Conservation (phyloP, 768 basidiomycete genomes). For the Suillus alpinus region DNA sequence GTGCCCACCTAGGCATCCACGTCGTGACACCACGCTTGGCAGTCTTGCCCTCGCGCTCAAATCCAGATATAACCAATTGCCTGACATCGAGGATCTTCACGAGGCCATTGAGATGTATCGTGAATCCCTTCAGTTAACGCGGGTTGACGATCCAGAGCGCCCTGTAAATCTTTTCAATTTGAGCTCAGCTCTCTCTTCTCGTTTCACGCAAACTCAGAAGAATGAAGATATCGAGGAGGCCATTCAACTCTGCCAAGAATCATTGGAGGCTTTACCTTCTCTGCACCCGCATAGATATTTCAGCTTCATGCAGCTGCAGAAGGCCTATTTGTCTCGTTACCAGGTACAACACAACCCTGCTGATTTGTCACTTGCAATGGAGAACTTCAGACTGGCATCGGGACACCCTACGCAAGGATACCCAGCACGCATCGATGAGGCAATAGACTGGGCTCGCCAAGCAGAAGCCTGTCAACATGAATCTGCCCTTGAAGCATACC, state of each 20-base stretch:
- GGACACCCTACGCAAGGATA: not conserved
- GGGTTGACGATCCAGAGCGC: conserved; percentile 10
- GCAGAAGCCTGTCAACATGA: conserved; percentile 7
- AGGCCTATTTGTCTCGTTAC: not conserved
- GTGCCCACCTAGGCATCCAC: not conserved
- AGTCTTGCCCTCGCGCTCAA: conserved; percentile 14
- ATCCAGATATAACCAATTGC: conserved; percentile 9
- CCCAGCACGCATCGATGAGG: not conserved
- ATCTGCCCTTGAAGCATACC: conserved; percentile 1
- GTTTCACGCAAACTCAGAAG: not conserved
- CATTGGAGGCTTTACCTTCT: not conserved
- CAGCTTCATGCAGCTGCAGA: too few relatives aligned
- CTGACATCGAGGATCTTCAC: conserved; percentile 11
- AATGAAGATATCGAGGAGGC: not conserved
- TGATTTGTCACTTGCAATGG: not conserved
- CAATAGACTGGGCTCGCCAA: not conserved
- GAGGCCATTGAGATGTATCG: conserved; percentile 9
- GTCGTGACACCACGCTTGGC: conserved; percentile 3
- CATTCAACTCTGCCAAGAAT: not conserved
- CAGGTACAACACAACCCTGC: not conserved
- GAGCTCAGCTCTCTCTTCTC: not conserved
- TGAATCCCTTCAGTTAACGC: conserved; percentile 9
- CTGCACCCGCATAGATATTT: not conserved
- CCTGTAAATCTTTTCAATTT: conserved; percentile 4
- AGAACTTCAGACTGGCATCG: not conserved